Base-by-base conservation (phyloP, 441 rosid genomes). In the Dalechampia spathulata region DNA sequence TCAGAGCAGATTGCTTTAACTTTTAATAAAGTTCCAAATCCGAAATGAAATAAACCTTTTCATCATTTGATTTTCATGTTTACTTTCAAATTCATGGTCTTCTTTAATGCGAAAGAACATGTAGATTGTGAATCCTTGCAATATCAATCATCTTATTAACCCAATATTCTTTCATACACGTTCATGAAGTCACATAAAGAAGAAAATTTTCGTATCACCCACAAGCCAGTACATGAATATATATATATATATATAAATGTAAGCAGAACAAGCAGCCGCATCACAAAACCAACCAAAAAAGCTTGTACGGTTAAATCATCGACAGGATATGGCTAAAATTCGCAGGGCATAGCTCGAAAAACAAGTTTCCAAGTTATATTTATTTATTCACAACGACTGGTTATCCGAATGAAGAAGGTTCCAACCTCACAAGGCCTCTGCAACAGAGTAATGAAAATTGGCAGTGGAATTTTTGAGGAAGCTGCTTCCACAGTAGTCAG, bases 361-460 rank as follows among this genome's bases (percentile, higher is more conserved):
- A 20, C 2, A 55, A 22, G 43, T 34, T 45, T 45, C 14, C n/a
- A 14, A 5, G 11, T 38, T 22, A n/a, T 11, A 38, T 34, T 52
- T 52, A 52, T 52, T 81, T 78, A 78, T 75, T 11, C 27, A 75
- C 86, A 73, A 32, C 15, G 22, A 15, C 14, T 17, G 13, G 16
- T 46, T 30, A 22, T 15, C 25, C 17, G 8, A 30, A 41, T 15
- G 41, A 36, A 46, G 65, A 3, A 21, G 41, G n/a, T n/a, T n/a
- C n/a, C n/a, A 20, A 14, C 23, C 52, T 83, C 76, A 83, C 44
- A 74, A 46, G 16, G 83, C 89, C 74, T 83, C 82, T 6, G 83
- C 76, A 22, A 80, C 78, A 3, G 82, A 60, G 70, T 65, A 74
- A 64, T 80, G 86, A 60, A 78, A 53, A 62, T 56, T 62, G n/a